Evolutionary conservation across 2,329 filamentous ascomycete species (phyloP).

Genomic region (Fonsecaea nubica): DNA sequence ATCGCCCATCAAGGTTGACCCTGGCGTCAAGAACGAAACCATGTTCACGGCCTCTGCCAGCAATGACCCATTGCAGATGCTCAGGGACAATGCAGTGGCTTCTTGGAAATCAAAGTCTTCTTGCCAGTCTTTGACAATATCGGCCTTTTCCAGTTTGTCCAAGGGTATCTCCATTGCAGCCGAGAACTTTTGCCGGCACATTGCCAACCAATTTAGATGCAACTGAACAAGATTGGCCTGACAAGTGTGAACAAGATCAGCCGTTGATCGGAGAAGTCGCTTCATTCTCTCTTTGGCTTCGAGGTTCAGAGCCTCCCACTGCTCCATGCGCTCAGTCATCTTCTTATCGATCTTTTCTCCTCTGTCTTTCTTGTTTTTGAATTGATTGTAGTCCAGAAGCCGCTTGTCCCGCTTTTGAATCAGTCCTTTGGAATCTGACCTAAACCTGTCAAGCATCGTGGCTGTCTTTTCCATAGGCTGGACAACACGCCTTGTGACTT

Average conservation of each 20-base stretch:
- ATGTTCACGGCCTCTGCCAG: constrained; percentile 65
- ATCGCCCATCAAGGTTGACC: constrained; percentile 50
- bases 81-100: constrained; percentile 71
- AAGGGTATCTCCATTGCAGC: constrained; percentile 73
- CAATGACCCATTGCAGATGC: constrained; percentile 76
- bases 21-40: constrained; percentile 66
- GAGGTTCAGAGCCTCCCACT: constrained; percentile 90
- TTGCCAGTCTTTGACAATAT: constrained; percentile 79
- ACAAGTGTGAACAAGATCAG: constrained; percentile 81
- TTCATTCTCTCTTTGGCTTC: constrained; percentile 92
- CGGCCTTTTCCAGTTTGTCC: constrained; percentile 69
- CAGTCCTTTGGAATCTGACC: constrained; percentile 70
- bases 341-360: constrained; percentile 89
- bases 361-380: constrained; percentile 74
- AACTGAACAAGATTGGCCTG: constrained; percentile 83
- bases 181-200: constrained; percentile 69
- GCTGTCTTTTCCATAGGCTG: constrained; percentile 26
- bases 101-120: constrained; percentile 80
- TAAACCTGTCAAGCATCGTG: constrained; percentile 38
- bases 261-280: constrained; percentile 79
- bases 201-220: constrained; percentile 80
- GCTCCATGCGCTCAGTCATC: constrained; percentile 80
- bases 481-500: constrained; percentile 46
- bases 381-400: constrained; percentile 86
- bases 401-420: constrained; percentile 96